Base-by-base conservation (phyloP, 495 filamentous ascomycete species). In the Extremus antarcticus region DNA sequence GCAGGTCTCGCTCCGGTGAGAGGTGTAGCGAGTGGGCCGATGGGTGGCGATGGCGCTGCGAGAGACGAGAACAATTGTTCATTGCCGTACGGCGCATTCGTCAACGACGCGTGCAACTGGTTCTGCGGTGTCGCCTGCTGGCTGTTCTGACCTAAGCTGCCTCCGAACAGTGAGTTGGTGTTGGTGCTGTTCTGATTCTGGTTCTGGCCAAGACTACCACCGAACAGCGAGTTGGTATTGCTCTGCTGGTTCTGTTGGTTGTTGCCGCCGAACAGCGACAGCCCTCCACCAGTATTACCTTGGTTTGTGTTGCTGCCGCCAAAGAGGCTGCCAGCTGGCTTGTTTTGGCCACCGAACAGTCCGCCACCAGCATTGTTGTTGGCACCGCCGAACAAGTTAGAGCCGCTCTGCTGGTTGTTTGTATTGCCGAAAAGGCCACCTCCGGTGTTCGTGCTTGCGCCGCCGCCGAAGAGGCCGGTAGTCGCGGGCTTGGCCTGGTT, bases 11-110 rank as follows among this genome's bases (percentile, higher is more conserved):
- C 82, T 55, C 79, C 82, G 21, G 78, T 81, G n/a, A 95, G 78
- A 0, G 92, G 90, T 0, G 89, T 95, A 16, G 89, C 90, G 53
- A 95, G 74, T 3, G 90, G 90, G 32, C 90, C 90, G 1, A 85
- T 82, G 55, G 84, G 83, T 35, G 80, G 73, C 8, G 78, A 68
- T 13, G 82, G 80, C 0, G 78, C 74, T 4, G 77, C 78, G 20
- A 95, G 68, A 40, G 79, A 82, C 2, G 78, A 74, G 68, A 94
- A 95, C 15, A 97, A 77, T 1, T 86, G 85, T 63, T 82, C 74
- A 51, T 82, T 86, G 21, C 92, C 91, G 63, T 94, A 97, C 0
- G 92, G 88, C 41, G 83, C 73, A 48, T 88, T 87, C 46, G 80
- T 81, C 47, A 96, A 78, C 17, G 87, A 91, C n/a, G 83, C 78